Evolutionary conservation across 2,329 filamentous ascomycete species (phyloP).

Genomic region (Colletotrichum tamarilloi): DNA sequence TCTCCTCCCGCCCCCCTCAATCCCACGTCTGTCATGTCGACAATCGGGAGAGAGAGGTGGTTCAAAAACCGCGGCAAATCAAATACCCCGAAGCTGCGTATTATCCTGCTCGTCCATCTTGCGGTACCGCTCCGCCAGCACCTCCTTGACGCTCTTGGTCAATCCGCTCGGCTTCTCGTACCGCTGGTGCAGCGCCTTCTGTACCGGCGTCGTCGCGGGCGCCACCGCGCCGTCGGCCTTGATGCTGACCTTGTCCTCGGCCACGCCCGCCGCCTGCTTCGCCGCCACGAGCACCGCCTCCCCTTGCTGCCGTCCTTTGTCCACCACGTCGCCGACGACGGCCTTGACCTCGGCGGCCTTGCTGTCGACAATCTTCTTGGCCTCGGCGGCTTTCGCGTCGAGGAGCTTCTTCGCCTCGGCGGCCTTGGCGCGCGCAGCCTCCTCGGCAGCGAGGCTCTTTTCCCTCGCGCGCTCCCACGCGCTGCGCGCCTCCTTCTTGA

Average conservation of each 20-base stretch:
- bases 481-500: conserved; percentile 38
- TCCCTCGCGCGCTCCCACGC: conserved; percentile 38
- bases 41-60: too few species aligned
- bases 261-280: conserved; percentile 42
- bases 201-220: conserved; percentile 53
- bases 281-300: conserved; percentile 40
- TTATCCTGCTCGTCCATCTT: conserved; percentile 59
- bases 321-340: conserved; percentile 24
- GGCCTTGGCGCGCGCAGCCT: conserved; percentile 25
- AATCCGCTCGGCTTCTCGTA: conserved; percentile 56
- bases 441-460: conserved; percentile 34
- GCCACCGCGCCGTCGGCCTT: conserved; percentile 54
- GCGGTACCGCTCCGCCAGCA: conserved; percentile 65
- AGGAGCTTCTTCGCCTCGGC: conserved; percentile 26
- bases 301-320: conserved; percentile 32
- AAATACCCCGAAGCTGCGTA: conserved; percentile 52
- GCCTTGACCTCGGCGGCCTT: conserved; percentile 33
- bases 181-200: conserved; percentile 63
- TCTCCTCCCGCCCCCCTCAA: not conserved
- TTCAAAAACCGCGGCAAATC: not conserved
- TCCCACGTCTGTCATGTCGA: not conserved
- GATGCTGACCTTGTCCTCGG: conserved; percentile 40
- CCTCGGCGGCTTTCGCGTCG: conserved; percentile 28
- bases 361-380: conserved; percentile 16
- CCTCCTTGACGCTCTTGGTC: conserved; percentile 63